Evolutionary conservation across 305 asterid genomes (phyloP).

Genomic region (Coffea humblotiana): DNA sequence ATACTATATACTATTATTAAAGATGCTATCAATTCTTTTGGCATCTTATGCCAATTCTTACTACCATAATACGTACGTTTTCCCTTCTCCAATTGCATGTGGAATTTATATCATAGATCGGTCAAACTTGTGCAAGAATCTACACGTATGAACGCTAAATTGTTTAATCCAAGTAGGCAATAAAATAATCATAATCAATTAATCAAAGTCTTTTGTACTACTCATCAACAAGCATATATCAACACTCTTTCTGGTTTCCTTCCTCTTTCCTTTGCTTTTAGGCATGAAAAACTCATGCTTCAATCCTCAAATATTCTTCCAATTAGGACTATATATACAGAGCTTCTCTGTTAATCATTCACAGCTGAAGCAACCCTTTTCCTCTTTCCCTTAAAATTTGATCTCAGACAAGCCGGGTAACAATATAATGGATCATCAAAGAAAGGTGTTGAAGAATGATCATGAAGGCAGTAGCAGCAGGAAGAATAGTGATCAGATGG

Average conservation of each 20-base stretch:
- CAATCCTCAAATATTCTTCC: neutral
- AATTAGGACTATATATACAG: neutral
- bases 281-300: slow-evolving; percentile 23
- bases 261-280: slow-evolving; percentile 24
- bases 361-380: neutral
- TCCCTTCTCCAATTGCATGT: neutral
- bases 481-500: neutral
- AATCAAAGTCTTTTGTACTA: neutral
- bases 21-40: neutral
- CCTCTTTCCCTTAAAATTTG: neutral
- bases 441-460: slow-evolving; percentile 9
- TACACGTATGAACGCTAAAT: neutral
- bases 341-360: neutral
- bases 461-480: neutral
- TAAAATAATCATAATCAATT: neutral
- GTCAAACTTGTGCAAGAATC: neutral
- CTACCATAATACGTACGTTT: too few species aligned
- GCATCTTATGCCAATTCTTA: neutral
- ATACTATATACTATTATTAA: too few species aligned
- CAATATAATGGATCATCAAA: slow-evolving; percentile 9
- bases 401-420: neutral
- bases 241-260: slow-evolving; percentile 13
- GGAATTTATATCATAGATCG: neutral
- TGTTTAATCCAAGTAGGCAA: neutral
- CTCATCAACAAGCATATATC: slow-evolving; percentile 14